Percentiles rank a stretch among this genome's conserved stretches.
Conservation (phyloP, 768 basidiomycete species). For the Heimioporus sp. region DNA sequence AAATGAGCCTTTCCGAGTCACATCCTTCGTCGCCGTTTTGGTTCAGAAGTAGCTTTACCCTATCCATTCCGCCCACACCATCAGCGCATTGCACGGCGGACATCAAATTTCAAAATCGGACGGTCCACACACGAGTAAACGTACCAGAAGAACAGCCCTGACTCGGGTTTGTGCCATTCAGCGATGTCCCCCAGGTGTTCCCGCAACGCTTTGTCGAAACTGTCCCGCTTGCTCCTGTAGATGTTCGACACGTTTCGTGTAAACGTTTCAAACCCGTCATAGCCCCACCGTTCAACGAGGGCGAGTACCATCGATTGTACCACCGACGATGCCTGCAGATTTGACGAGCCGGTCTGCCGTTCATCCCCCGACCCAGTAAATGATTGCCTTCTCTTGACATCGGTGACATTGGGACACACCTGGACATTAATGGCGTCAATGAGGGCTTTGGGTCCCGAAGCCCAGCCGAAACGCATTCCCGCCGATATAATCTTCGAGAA, state of each 20-base stretch:
- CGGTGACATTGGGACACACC: slow-evolving; percentile 35
- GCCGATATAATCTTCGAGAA: slow-evolving; percentile 75
- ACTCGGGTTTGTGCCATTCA: slow-evolving; percentile 61
- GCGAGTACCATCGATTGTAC: slow-evolving; percentile 53
- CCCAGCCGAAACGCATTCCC: slow-evolving; percentile 74
- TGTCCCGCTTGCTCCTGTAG: slow-evolving; percentile 64
- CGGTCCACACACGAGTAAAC: slow-evolving; percentile 20
- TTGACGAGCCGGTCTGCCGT: slow-evolving; percentile 55
- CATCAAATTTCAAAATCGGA: slow-evolving; percentile 6
- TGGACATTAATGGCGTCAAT: slow-evolving; percentile 64
- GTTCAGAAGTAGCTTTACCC: slow-evolving; percentile 58
- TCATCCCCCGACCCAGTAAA: not conserved
- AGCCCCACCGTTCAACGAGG: slow-evolving; percentile 63
- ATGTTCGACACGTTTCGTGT: slow-evolving; percentile 58
- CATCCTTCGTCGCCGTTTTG: slow-evolving; percentile 33
- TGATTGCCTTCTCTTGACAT: not conserved
- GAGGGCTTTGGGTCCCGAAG: slow-evolving; percentile 62
- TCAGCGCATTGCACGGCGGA: slow-evolving; percentile 1
- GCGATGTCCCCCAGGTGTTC: slow-evolving; percentile 70
- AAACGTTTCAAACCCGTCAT: slow-evolving; percentile 67
- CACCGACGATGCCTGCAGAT: slow-evolving; percentile 57
- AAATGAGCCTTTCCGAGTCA: slow-evolving; percentile 67
- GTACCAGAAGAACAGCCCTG: slow-evolving; percentile 85
- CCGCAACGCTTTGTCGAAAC: slow-evolving; percentile 68
- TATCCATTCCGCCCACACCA: slow-evolving; percentile 19